These are phyloP conservation scores for Medicago ruthenica DNA, from an alignment of 306 rosid genomes.

Conservation along the genomic window DNA sequence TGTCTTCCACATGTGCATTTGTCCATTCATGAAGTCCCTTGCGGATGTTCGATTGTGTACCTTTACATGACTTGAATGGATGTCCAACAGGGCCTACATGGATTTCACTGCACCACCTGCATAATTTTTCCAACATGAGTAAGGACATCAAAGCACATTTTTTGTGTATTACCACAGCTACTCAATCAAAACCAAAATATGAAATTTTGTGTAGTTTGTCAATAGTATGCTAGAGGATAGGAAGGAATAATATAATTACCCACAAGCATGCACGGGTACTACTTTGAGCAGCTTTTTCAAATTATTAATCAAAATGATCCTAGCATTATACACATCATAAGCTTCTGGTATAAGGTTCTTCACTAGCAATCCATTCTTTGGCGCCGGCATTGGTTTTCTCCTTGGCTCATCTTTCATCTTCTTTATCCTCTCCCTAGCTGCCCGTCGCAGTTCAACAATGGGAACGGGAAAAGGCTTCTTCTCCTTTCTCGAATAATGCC, in stretches of 20 bases:
- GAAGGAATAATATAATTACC: constrained; percentile 56
- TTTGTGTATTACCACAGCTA: constrained; percentile 1
- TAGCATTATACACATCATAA: constrained; percentile 72
- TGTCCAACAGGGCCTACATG: constrained; percentile 94
- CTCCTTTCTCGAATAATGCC: constrained; percentile 74
- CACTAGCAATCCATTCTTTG: constrained; percentile 83
- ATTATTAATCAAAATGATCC: constrained; percentile 84
- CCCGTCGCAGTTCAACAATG: constrained; percentile 83
- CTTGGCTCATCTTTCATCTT: constrained; percentile 68
- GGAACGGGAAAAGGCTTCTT: constrained; percentile 93
- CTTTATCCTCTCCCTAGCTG: constrained; percentile 93
- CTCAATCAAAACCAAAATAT: constrained; percentile 21
- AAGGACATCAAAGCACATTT: constrained; percentile 5
- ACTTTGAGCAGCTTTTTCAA: constrained; percentile 85
- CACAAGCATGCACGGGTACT: constrained; percentile 88
- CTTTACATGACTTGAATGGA: constrained; percentile 92
- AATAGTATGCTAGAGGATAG: constrained; percentile 26
- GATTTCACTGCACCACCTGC: constrained; percentile 92
- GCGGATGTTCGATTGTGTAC: constrained; percentile 62
- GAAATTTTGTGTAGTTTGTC: neutral
- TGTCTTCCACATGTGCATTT: constrained; percentile 71
- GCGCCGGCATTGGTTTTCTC: constrained; percentile 66
- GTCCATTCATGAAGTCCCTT: constrained; percentile 85
- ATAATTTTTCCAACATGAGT: constrained; percentile 36
- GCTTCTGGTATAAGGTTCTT: constrained; percentile 83